Evolutionary conservation across 495 filamentous ascomycete species (phyloP), one percentile per base, ranked within the genome.

Genomic region (Trichocladium uniseriatum): DNA sequence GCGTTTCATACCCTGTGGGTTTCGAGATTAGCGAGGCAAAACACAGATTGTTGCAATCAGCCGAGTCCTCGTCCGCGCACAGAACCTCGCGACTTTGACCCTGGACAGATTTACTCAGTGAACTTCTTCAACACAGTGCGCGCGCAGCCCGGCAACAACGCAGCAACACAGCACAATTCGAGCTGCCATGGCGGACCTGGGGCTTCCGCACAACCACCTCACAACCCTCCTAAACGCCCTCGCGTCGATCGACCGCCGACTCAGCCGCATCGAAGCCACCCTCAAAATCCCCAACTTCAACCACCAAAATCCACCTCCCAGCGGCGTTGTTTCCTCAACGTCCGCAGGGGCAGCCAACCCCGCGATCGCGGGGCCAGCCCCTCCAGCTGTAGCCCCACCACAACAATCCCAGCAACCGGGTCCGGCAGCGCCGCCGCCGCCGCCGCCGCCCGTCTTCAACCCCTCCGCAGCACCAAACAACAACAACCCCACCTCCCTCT

Each of bases 171-270:
- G n/a, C n/a, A n/a, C n/a, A n/a, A n/a, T n/a, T n/a, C n/a, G n/a
- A n/a, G 37, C 43, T 9, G 38, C 20, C 39, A 60, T 62, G 60
- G 54, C 50, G 2, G 55, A 60, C 20, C 41, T 45, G 32, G 49
- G 47, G 18, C 42, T 56, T 15, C 32, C 53, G 6, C 51, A 61
- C 27, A 54, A 52, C 44, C 58, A 60, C 10, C 19, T 65, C 39
- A 28, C 54, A 11, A 56, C 53, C 39, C 44, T 67, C 27, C 29
- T 67, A 11, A 60, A 57, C 45, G 48, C 60, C 18, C 53, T 67
- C 52, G 34, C 48, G 11, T 52, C 64, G n/a, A 67, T 67, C 48
- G 62, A 67, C 51, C 60, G 57, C 43, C 60, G 64, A 16, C 60
- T 67, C n/a, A 48, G 20, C 22, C 60, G 64, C 31, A 65, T 67